Evolutionary conservation across 257 asterid genomes (phyloP), one percentile per base, ranked within the genome.

Genomic region (Schizonepeta tenuifolia): DNA sequence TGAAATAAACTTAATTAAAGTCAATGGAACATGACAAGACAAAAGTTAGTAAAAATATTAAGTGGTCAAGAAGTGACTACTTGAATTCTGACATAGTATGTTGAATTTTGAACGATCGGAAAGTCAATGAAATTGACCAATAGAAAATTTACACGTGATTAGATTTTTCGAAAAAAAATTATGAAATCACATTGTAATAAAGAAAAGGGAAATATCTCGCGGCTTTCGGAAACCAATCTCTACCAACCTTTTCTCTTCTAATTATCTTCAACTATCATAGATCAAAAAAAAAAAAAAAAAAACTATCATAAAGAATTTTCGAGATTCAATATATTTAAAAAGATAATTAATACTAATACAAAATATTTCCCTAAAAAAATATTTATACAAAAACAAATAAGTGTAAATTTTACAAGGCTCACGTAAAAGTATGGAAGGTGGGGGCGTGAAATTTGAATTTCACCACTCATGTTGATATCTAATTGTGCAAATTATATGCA

Each of bases 41-140:
- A 66, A 47, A 44, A 10, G 13, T 33, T 7, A 28, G 33, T 31
- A 44, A 43, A 35, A 10, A 49, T 3, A 17, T 13, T 1, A 46
- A 68, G 40, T 53, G 24, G 80, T 76, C 75, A 76, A 76, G 17
- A 69, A 77, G 28, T 57, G 77, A 61, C 51, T 18, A 75, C 59
- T 12, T 73, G 36, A 26, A 64, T 21, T 50, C 56, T 53, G 68
- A 65, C 65, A 64, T 9, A 70, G 12, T 28, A 64, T 21, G 22
- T 53, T 70, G 74, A 40, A 40, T n/a, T 33, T 50, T 11, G 50
- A 49, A 51, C 33, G n/a, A 38, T 66, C 17, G 18, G 49, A 73
- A 50, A 68, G 65, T 73, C 76, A 5, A 60, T 53, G 51, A 7
- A 51, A 49, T 17, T 63, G 60, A 61, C 63, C 44, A 73, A 61